Percentiles rank a stretch among this genome's conserved stretches.
phyloP scores from a whole-genome alignment of 495 filamentous ascomycete species.

The Xylaria castorea region DNA sequence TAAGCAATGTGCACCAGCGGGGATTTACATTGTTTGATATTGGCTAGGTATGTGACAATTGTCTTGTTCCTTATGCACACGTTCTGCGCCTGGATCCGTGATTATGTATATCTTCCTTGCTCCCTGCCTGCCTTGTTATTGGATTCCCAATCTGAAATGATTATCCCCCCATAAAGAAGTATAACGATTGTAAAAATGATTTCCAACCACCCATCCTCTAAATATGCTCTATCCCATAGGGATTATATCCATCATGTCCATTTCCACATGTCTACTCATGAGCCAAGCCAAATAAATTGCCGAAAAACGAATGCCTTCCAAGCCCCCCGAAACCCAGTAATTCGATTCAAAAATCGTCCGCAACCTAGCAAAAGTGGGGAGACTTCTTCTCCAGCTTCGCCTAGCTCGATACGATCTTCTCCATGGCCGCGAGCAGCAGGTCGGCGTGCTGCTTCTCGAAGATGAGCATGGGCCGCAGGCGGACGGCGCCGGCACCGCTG shows the following conservation, averaged over 20 bases:
- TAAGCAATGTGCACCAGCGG: background rate
- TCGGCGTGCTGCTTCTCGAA: slow-evolving; percentile 92
- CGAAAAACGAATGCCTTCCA: background rate
- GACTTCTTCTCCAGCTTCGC: background rate
- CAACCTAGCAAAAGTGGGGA: background rate
- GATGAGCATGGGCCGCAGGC: slow-evolving; percentile 92
- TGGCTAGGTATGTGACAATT: background rate
- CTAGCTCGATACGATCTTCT: slow-evolving; percentile 68
- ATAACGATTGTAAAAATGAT: background rate
- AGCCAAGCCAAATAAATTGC: background rate
- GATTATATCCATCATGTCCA: background rate
- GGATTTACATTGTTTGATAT: no score
- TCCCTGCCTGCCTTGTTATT: background rate
- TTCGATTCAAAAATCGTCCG: background rate
- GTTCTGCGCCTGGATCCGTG: background rate
- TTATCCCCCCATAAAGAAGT: background rate
- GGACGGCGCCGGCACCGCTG: slow-evolving; percentile 77
- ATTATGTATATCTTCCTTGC: background rate
- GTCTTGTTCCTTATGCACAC: background rate
- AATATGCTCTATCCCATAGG: slow-evolving; percentile 5
- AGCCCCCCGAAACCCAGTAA: background rate
- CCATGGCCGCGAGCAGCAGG: slow-evolving; percentile 61
- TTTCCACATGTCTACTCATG: background rate
- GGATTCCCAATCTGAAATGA: background rate
- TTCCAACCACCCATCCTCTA: background rate